Evolutionary conservation across 768 basidiomycete genomes (phyloP).

Genomic region (Boletus reticulatus): DNA sequence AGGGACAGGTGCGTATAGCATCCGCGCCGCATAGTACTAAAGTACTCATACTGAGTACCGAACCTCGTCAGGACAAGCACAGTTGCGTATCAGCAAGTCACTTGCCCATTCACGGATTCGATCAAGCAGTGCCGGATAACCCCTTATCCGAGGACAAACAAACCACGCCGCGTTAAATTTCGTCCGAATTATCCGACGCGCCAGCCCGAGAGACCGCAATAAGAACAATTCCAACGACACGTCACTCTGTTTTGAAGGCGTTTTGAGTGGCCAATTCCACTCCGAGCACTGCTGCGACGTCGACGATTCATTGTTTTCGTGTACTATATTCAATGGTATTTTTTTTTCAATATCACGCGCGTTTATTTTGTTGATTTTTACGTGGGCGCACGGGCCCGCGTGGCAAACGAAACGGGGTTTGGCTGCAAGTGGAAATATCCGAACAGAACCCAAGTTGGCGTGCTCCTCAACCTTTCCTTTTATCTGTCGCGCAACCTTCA

Average conservation of each 20-base stretch:
- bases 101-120: conserved; percentile 10
- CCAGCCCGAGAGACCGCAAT: neutral
- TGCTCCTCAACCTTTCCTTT: conserved; percentile 40
- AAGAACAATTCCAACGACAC: neutral
- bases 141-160: conserved; percentile 34
- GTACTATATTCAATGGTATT: conserved; percentile 31
- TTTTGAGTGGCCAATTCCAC: conserved; percentile 10
- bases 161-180: conserved; percentile 21
- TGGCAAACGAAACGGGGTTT: conserved; percentile 38
- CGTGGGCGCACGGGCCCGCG: conserved; percentile 39
- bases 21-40: neutral
- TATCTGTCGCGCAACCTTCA: conserved; percentile 34
- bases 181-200: conserved; percentile 11
- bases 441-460: conserved; percentile 39
- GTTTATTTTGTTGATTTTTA: conserved; percentile 37
- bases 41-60: neutral
- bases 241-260: conserved; percentile 10
- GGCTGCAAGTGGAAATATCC: conserved; percentile 39
- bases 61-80: neutral
- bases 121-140: conserved; percentile 25
- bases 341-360: conserved; percentile 28
- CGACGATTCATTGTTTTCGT: conserved; percentile 24
- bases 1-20: conserved; percentile 11
- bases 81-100: conserved; percentile 1
- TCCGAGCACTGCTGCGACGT: conserved; percentile 19